These are phyloP conservation scores for Aspergillus intermedius DNA, from an alignment of 2,329 filamentous ascomycete genomes.

Conservation along the genomic window DNA sequence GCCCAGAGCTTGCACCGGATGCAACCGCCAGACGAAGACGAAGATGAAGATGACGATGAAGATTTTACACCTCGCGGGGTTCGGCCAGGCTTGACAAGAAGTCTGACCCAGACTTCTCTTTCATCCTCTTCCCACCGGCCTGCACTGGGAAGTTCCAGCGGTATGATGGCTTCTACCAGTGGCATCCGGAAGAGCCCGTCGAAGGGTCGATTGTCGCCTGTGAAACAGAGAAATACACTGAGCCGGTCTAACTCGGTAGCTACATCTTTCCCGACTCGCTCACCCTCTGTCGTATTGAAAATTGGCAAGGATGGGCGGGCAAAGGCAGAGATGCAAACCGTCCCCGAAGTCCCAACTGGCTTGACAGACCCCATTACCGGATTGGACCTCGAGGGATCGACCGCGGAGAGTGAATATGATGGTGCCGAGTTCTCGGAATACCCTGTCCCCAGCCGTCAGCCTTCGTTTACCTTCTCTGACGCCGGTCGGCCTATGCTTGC, in stretches of 20 bases:
- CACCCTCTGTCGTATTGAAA: conserved; percentile 40
- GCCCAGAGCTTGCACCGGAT: conserved; percentile 24
- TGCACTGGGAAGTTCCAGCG: conserved; percentile 24
- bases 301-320: conserved; percentile 45
- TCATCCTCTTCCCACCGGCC: conserved; percentile 23
- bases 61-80: conserved; percentile 27
- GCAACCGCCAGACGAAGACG: conserved; percentile 22
- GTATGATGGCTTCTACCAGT: conserved; percentile 26
- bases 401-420: conserved; percentile 38
- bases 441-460: conserved; percentile 30
- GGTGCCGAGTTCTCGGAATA: conserved; percentile 37
- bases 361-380: conserved; percentile 29
- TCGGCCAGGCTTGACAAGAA: conserved; percentile 35
- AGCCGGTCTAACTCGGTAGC: conserved; percentile 28
- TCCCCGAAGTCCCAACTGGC: conserved; percentile 25
- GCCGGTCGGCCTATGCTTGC: conserved; percentile 22
- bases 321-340: conserved; percentile 39
- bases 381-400: conserved; percentile 38
- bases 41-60: conserved; percentile 20
- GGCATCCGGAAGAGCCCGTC: conserved; percentile 37
- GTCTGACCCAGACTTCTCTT: conserved; percentile 34
- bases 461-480: conserved; percentile 36
- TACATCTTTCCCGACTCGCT: conserved; percentile 25
- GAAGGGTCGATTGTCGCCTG: conserved; percentile 38
- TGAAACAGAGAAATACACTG: conserved; percentile 28